Conservation (phyloP, 2,329 filamentous ascomycete species). For the Ceratocystis alfenasii region DNA sequence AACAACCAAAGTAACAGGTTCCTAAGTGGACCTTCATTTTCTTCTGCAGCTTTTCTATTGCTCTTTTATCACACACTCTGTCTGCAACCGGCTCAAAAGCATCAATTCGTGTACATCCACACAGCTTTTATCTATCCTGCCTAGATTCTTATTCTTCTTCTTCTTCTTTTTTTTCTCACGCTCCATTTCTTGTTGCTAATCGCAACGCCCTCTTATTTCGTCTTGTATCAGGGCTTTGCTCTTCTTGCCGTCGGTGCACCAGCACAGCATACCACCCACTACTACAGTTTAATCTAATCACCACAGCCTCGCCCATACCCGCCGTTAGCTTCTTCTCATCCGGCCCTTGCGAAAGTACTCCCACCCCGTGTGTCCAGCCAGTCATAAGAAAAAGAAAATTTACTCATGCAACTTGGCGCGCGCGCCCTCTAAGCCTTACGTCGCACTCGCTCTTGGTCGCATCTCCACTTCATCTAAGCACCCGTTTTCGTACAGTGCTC, state of each 20-base stretch:
- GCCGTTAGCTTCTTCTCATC: not conserved
- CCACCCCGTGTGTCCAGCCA: not conserved
- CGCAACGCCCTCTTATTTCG: not conserved
- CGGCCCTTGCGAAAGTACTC: not conserved
- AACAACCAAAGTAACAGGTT: not conserved
- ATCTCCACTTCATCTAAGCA: not conserved
- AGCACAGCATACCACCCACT: not conserved
- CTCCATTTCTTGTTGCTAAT: not conserved
- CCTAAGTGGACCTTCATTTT: conserved; percentile 6
- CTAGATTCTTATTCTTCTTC: not conserved
- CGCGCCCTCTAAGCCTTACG: not conserved
- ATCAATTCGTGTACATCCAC: not conserved
- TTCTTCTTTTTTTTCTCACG: not conserved
- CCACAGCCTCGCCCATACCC: conserved; percentile 1
- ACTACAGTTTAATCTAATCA: not conserved
- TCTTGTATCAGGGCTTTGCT: not conserved
- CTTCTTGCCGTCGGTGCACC: conserved; percentile 4
- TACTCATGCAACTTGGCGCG: conserved; percentile 2
- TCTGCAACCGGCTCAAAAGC: not conserved
- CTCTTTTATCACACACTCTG: not conserved
- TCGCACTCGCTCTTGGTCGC: not conserved
- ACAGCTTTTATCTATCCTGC: no score
- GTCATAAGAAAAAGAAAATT: not conserved
- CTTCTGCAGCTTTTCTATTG: not conserved
- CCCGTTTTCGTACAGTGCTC: not conserved